A percentile compares a stretch with the other conserved stretches of the same genome.
phyloP scores from a whole-genome alignment of 2,329 filamentous ascomycete genomes.

The Fusarium sp. region DNA sequence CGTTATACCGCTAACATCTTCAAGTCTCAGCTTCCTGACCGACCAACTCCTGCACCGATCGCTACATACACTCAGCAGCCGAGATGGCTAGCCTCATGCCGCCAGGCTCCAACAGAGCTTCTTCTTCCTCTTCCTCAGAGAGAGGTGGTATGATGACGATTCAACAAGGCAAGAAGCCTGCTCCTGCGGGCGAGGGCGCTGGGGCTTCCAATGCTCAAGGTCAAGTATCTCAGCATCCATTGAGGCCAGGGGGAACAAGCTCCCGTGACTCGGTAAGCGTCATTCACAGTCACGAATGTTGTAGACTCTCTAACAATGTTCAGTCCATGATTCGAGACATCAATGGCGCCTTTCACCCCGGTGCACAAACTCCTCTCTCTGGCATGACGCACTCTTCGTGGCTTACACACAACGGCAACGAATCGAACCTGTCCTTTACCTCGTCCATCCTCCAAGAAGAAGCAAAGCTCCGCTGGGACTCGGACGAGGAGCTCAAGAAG shows the following conservation, averaged over 20 bases:
- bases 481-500: slow-evolving; percentile 51
- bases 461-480: slow-evolving; percentile 52
- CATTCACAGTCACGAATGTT: rapidly evolving
- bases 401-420: slow-evolving; percentile 45
- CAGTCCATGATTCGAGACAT: slow-evolving; percentile 49
- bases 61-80: neutral
- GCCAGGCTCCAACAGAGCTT: slow-evolving; percentile 22
- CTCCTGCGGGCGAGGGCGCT: neutral
- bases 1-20: neutral
- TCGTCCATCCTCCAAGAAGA: slow-evolving; percentile 52
- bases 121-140: slow-evolving; percentile 32
- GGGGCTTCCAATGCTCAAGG: slow-evolving; percentile 20
- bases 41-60: neutral
- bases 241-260: slow-evolving; percentile 21
- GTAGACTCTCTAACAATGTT: neutral
- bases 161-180: slow-evolving; percentile 16
- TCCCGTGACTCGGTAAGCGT: slow-evolving; percentile 47
- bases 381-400: slow-evolving; percentile 46
- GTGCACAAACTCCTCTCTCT: slow-evolving; percentile 47
- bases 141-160: slow-evolving; percentile 2
- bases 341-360: slow-evolving; percentile 46
- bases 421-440: slow-evolving; percentile 49
- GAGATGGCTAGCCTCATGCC: slow-evolving; percentile 20
- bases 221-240: slow-evolving; percentile 23
- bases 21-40: neutral